phyloP scores from a whole-genome alignment of 148 eudicot species.

The Persicaria tinctoria region DNA sequence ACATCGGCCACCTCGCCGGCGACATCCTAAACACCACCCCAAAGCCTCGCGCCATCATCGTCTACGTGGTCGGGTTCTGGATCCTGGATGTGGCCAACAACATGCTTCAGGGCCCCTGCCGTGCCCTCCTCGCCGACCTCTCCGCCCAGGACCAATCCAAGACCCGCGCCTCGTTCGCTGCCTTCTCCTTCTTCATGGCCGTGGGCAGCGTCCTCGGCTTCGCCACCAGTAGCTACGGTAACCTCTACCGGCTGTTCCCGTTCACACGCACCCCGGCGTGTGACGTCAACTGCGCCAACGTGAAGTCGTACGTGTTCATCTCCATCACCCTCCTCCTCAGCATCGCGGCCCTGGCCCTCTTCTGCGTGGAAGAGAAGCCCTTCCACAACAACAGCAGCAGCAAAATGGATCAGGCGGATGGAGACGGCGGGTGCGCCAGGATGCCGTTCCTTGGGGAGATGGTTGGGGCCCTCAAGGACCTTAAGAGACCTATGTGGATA shows the following conservation, averaged over 20 bases:
- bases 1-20: too few relatives aligned
- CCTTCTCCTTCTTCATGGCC: constrained; percentile 32
- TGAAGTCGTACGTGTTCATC: constrained; percentile 40
- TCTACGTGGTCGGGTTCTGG: constrained; percentile 15
- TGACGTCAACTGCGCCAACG: constrained; percentile 44
- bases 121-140: too few relatives aligned
- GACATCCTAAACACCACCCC: not conserved
- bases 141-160: not conserved
- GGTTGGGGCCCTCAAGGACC: constrained; percentile 45
- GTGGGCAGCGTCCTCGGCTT: constrained; percentile 55
- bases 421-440: constrained; percentile 24
- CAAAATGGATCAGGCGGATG: not conserved
- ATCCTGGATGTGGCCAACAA: constrained; percentile 15
- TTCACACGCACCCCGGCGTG: constrained; percentile 48
- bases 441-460: constrained; percentile 44
- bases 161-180: constrained; percentile 3
- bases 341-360: not conserved
- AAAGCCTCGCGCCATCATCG: constrained; percentile 6
- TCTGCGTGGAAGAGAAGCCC: constrained; percentile 3
- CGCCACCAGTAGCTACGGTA: constrained; percentile 54
- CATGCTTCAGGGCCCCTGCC: not conserved
- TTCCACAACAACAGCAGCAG: not conserved
- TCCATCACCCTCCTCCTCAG: constrained; percentile 35
- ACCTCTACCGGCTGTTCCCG: constrained; percentile 42
- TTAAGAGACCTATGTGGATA: constrained; percentile 47